These are phyloP conservation scores for Hemileccinum rubropunctum DNA, from an alignment of 768 basidiomycete genomes.

Conservation along the genomic window DNA sequence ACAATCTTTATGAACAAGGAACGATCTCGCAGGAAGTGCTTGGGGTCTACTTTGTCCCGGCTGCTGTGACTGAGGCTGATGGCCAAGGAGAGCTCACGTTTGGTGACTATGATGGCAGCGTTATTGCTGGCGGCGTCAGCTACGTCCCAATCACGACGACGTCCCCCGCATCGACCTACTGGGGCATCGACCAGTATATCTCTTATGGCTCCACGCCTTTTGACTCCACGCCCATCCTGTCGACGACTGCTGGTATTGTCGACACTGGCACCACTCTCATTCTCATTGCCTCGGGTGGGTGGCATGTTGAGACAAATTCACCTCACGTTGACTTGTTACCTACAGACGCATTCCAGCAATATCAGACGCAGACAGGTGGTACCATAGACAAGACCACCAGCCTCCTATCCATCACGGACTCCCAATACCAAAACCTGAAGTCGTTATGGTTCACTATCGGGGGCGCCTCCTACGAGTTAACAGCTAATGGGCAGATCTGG, in stretches of 20 bases:
- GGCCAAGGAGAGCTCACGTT: too few relatives aligned
- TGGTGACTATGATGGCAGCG: too few relatives aligned
- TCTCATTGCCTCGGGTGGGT: slow-evolving; percentile 16
- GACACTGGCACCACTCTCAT: slow-evolving; percentile 29
- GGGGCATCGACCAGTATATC: slow-evolving; percentile 29
- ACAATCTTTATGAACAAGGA: too few relatives aligned
- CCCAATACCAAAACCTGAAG: slow-evolving; percentile 22
- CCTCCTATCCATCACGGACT: slow-evolving; percentile 20
- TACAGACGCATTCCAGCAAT: slow-evolving; percentile 17
- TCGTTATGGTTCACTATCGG: slow-evolving; percentile 16
- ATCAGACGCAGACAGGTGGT: slow-evolving; percentile 3
- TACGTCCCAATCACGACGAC: slow-evolving; percentile 16
- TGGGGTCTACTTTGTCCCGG: too few relatives aligned
- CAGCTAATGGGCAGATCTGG: slow-evolving; percentile 14
- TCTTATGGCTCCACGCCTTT: slow-evolving; percentile 19
- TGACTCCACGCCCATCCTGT: slow-evolving; percentile 17
- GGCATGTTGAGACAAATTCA: background rate
- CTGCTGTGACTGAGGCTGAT: too few relatives aligned
- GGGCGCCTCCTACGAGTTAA: slow-evolving; percentile 11
- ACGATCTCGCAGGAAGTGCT: too few relatives aligned
- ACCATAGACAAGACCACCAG: slow-evolving; percentile 22
- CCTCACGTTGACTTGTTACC: background rate
- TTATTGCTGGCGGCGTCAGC: too few relatives aligned
- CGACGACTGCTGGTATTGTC: slow-evolving; percentile 24
- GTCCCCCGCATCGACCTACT: slow-evolving; percentile 18